phyloP scores from a whole-genome alignment of 2,329 filamentous ascomycete species.

The Bimuria novae-zelandiae region DNA sequence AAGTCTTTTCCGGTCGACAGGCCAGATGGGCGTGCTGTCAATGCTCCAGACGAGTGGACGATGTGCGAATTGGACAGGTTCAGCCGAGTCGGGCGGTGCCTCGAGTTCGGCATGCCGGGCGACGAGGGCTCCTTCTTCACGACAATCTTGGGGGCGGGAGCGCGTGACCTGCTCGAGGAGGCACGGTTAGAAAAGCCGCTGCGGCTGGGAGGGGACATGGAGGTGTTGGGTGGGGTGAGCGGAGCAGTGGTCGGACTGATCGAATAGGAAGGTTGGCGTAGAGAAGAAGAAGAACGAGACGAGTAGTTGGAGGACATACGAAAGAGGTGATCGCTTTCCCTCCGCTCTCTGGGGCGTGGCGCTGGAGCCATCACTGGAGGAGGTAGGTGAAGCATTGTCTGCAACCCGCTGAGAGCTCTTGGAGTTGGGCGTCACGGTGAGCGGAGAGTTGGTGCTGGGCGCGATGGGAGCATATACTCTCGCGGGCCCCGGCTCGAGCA shows the following conservation, averaged over 20 bases:
- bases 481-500: conserved; percentile 43
- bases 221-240: conserved; percentile 23
- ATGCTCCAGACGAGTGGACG: conserved; percentile 48
- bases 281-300: conserved; percentile 29
- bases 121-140: conserved; percentile 97
- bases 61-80: conserved; percentile 67
- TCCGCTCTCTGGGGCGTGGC: conserved; percentile 45
- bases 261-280: conserved; percentile 29
- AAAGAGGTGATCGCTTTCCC: conserved; percentile 59
- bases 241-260: conserved; percentile 18
- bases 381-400: conserved; percentile 48
- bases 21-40: conserved; percentile 69
- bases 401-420: conserved; percentile 39
- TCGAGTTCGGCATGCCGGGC: conserved; percentile 73
- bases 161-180: conserved; percentile 55
- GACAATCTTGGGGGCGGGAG: conserved; percentile 74
- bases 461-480: conserved; percentile 52
- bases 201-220: conserved; percentile 35
- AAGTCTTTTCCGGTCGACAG: conserved; percentile 80
- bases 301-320: conserved; percentile 49
- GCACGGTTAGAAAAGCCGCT: conserved; percentile 45
- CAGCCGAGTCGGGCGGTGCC: conserved; percentile 76
- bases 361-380: conserved; percentile 41
- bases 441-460: conserved; percentile 47
- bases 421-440: conserved; percentile 45